These are phyloP conservation scores for Xylariomycetidae sp. DNA, from an alignment of 2,329 filamentous ascomycete species.

Conservation along the genomic window DNA sequence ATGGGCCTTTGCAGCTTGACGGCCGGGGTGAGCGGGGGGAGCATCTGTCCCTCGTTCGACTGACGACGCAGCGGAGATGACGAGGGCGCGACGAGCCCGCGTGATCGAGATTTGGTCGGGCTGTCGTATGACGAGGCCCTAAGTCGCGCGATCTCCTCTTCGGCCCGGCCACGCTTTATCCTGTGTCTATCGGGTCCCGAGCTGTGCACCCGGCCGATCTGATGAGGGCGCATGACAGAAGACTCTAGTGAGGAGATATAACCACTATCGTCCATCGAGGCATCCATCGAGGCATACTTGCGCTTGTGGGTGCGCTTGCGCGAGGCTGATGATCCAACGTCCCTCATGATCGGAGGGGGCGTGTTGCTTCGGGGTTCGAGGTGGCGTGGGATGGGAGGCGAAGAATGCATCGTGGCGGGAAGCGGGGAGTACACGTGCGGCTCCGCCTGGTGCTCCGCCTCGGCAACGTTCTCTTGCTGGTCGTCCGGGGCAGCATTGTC, in stretches of 20 bases:
- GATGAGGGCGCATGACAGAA: conserved; percentile 71
- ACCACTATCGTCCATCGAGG: conserved; percentile 66
- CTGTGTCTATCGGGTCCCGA: conserved; percentile 77
- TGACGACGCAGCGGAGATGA: conserved; percentile 66
- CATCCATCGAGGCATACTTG: conserved; percentile 71
- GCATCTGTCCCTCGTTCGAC: conserved; percentile 53
- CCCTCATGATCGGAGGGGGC: conserved; percentile 64
- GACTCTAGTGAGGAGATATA: conserved; percentile 97
- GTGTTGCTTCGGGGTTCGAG: conserved; percentile 62
- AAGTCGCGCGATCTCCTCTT: conserved; percentile 91
- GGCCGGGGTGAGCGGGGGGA: conserved; percentile 76
- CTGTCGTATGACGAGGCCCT: conserved; percentile 92
- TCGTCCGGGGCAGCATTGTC: conserved; percentile 57
- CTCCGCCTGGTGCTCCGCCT: conserved; percentile 36
- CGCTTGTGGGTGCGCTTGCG: conserved; percentile 65
- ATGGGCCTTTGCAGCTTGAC: conserved; percentile 70
- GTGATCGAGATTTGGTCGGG: conserved; percentile 65
- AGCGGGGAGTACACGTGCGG: conserved; percentile 66
- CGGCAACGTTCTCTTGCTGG: conserved; percentile 37
- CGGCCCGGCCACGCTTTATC: conserved; percentile 84
- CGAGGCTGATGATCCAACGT: conserved; percentile 62
- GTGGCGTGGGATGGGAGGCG: conserved; percentile 71
- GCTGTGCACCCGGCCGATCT: conserved; percentile 60
- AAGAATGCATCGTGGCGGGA: conserved; percentile 73
- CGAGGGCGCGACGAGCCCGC: conserved; percentile 49